A percentile compares a stretch with the other conserved stretches of the same genome.
Evolutionary conservation across 164 flowering plant genomes (phyloP).

Genomic region (Macadamia tetraphylla): DNA sequence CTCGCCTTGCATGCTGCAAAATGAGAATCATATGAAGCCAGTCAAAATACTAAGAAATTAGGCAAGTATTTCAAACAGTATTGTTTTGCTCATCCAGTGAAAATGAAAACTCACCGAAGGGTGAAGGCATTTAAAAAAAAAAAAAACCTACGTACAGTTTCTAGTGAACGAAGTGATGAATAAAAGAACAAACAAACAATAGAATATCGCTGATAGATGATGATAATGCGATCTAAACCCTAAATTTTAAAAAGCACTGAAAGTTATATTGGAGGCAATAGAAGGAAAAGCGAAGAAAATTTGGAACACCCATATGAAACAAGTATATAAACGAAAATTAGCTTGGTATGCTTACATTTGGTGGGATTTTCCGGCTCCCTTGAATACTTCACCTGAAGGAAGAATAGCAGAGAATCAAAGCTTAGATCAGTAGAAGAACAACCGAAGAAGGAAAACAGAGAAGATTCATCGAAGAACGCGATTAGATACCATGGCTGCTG

Average conservation of each 20-base stretch:
- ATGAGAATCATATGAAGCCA: neutral
- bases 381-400: slow-evolving; percentile 67
- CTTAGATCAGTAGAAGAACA: neutral
- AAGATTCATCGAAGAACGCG: no score
- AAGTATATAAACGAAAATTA: neutral
- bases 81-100: no score
- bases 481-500: no score
- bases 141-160: no score
- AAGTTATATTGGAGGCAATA: no score
- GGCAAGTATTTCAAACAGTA: neutral
- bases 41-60: neutral
- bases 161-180: neutral
- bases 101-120: no score
- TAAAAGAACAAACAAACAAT: neutral
- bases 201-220: neutral
- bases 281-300: no score
- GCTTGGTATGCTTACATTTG: slow-evolving; percentile 37
- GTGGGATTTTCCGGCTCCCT: slow-evolving; percentile 69
- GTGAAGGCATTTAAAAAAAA: no score
- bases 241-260: no score
- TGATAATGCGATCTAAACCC: no score
- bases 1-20: slow-evolving; percentile 69
- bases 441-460: neutral
- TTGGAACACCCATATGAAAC: no score
- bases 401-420: neutral